Base-by-base conservation (phyloP, 257 asterid species). In the Ilex aquifolium region DNA sequence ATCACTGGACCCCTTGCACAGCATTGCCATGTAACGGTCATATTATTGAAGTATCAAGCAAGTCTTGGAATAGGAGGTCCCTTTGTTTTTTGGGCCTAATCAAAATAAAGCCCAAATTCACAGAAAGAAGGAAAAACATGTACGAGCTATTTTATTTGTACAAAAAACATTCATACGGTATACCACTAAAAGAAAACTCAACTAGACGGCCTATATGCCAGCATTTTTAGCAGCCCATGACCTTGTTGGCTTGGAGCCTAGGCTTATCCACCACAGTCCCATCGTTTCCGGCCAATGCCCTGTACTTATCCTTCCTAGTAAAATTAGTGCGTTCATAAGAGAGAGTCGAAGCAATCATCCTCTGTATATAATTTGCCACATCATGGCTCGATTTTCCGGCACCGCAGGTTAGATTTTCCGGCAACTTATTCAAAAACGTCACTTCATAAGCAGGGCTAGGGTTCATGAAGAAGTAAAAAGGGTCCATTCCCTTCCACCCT, bases 401-500 rank as follows among this genome's bases (percentile, higher is more conserved):
- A 9, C 83, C 76, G 31, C 86, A 75, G 0, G 85, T 83, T 65
- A 84, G 60, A 0, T 85, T 79, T 0, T 27, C 7, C 0, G 97
- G 95, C 75, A 83, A 32, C 70, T 87, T 85, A 61, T 77, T 77
- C 79, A 90, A 60, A 67, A 90, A 85, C 0, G 80, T 87, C 8
- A 87, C 90, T 79, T 87, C 95, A 16, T 87, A 85, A 0, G 84
- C 79, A 4, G 97, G 97, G 64, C 81, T 81, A 1, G 95, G 95
- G 76, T 90, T 90, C 97, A 90, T 90, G 78, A 85, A 83, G 64
- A 90, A 87, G 70, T 79, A 90, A 56, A 82, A 85, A 21, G 95
- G 90, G 62, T 87, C 95, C 92, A 90, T 66, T 44, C 88, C 95
- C 57, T 90, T 90, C 92, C 90, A 90, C 1, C 97, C 97, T 21